Conservation (phyloP, 192 early-diverging fungal genomes). For the Gonapodya sp. region DNA sequence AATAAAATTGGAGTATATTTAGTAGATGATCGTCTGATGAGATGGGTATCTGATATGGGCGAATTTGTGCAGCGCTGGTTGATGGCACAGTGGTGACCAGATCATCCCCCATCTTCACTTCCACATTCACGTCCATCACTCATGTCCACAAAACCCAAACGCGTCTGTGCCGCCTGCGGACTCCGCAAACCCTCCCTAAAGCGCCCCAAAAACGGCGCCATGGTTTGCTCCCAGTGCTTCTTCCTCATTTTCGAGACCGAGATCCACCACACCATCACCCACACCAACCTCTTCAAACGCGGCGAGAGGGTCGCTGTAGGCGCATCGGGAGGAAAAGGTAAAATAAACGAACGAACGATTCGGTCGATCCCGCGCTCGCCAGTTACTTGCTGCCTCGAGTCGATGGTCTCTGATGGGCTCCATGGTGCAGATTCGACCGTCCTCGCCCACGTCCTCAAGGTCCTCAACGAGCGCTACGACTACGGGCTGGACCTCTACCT, state of each 20-base stretch:
- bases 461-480: constrained; percentile 81
- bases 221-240: constrained; percentile 86
- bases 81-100: too few relatives aligned
- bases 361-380: not conserved
- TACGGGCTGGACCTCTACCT: constrained; percentile 86
- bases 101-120: too few relatives aligned
- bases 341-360: not conserved
- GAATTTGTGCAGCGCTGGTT: too few relatives aligned
- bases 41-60: too few relatives aligned
- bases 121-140: too few relatives aligned
- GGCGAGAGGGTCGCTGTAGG: constrained; percentile 91
- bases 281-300: constrained; percentile 67
- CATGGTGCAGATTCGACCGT: constrained; percentile 77
- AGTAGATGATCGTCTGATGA: too few relatives aligned
- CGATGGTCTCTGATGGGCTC: not conserved
- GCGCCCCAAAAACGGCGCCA: constrained; percentile 83
- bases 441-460: constrained; percentile 86
- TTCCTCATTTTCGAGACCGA: constrained; percentile 87
- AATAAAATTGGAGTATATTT: too few relatives aligned
- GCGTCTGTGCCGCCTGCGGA: not conserved
- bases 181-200: constrained; percentile 36
- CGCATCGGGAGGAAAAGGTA: constrained; percentile 86
- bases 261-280: constrained; percentile 83
- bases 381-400: not conserved
- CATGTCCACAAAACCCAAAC: constrained; percentile 4